phyloP scores from a whole-genome alignment of 139 green algal species.

The Chlorella vulgaris region DNA sequence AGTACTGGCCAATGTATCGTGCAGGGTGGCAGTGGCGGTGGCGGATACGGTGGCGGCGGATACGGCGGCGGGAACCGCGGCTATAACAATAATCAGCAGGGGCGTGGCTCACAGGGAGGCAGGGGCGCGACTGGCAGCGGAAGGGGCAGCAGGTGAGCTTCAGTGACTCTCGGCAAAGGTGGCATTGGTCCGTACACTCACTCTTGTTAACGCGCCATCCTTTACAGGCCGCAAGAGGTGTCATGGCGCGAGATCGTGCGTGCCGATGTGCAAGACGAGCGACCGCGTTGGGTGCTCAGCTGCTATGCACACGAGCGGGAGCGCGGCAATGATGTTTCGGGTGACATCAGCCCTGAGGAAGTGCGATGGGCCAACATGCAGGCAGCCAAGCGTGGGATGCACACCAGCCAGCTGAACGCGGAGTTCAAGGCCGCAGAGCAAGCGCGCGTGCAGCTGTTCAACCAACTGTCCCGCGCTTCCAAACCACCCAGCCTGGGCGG shows the following conservation, averaged over 20 bases:
- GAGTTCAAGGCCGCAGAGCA: slow-evolving; percentile 36
- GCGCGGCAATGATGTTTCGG: slow-evolving; percentile 51
- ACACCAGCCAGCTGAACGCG: slow-evolving; percentile 5
- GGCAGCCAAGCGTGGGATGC: not conserved
- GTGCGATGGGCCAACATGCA: slow-evolving; percentile 40
- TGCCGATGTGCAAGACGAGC: slow-evolving; percentile 48
- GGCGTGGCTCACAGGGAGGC: slow-evolving; percentile 14
- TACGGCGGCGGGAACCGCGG: not conserved
- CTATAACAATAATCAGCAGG: no score
- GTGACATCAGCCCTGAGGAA: slow-evolving; percentile 64
- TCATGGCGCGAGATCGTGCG: slow-evolving; percentile 44
- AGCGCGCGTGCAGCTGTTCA: slow-evolving; percentile 32
- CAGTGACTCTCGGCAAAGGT: no score
- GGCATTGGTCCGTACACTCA: no score
- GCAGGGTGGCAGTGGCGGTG: not conserved
- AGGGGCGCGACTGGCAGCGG: not conserved
- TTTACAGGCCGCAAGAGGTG: not conserved
- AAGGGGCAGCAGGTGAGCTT: not conserved
- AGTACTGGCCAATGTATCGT: not conserved
- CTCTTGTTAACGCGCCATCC: not conserved
- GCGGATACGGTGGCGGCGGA: not conserved
- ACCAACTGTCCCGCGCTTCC: slow-evolving; percentile 21
- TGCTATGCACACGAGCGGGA: slow-evolving; percentile 60
- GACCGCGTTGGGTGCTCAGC: slow-evolving; percentile 55
- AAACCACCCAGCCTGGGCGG: slow-evolving; percentile 38